Evolutionary conservation across 78 protist species (phyloP).

Genomic region (Diacronema lutheri): DNA sequence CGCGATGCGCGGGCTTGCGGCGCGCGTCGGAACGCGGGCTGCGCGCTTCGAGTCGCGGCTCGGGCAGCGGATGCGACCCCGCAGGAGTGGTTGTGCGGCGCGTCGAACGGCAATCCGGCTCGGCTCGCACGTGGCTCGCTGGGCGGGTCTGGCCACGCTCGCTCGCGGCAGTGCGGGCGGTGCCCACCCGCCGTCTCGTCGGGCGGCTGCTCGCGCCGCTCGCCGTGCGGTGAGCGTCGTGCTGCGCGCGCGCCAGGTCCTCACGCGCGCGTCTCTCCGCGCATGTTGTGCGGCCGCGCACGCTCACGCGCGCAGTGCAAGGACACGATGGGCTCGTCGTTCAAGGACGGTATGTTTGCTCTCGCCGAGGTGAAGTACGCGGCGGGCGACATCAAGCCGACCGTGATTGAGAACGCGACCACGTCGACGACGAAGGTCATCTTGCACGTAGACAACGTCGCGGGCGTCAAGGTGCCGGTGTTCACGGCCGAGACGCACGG

Average conservation of each 20-base stretch:
- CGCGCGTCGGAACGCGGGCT: too few species aligned
- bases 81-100: too few species aligned
- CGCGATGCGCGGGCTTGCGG: too few species aligned
- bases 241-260: not conserved
- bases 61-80: too few species aligned
- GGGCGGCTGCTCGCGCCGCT: too few species aligned
- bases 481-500: constrained; percentile 21
- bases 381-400: constrained; percentile 52
- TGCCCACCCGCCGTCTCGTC: too few species aligned
- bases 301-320: constrained; percentile 8
- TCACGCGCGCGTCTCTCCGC: not conserved
- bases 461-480: constrained; percentile 59
- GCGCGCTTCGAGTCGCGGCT: too few species aligned
- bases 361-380: constrained; percentile 41
- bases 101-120: too few species aligned
- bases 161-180: too few species aligned
- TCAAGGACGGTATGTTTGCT: constrained; percentile 5
- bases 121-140: too few species aligned
- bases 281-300: not conserved
- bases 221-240: not conserved
- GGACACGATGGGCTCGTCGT: constrained; percentile 13
- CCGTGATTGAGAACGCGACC: not conserved
- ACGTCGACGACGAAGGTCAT: not conserved
- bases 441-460: constrained; percentile 42
- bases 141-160: too few species aligned